phyloP scores from a whole-genome alignment of 202 grass and related monocot species.

The Elaeis oleifera region DNA sequence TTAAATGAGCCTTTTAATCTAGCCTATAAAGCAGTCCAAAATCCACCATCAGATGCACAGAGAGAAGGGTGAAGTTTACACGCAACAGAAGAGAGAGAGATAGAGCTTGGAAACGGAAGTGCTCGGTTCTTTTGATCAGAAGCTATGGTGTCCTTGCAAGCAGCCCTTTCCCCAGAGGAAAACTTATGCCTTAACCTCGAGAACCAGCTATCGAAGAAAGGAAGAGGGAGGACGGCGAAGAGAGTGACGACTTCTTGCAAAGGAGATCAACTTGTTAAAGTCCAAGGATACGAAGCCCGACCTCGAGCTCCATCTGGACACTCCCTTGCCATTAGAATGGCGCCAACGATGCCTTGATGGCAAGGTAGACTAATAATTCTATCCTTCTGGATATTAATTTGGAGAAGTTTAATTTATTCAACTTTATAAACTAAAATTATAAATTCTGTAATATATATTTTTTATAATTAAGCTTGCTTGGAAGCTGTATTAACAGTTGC shows the following conservation, averaged over 20 bases:
- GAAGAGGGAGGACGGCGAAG: not conserved
- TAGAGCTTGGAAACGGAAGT: not conserved
- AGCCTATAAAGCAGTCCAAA: conserved; percentile 4
- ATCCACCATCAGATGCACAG: not conserved
- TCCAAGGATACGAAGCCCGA: not conserved
- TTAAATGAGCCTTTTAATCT: conserved; percentile 6
- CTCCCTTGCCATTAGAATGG: conserved; percentile 8
- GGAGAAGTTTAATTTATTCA: no score
- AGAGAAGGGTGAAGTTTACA: no score
- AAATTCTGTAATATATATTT: no score
- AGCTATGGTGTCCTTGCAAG: conserved; percentile 14
- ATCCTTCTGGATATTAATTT: no score
- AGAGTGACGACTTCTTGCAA: not conserved
- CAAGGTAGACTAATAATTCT: not conserved
- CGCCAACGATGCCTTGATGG: conserved; percentile 14
- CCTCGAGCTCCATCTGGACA: conserved; percentile 1
- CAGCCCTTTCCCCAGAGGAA: conserved; percentile 3
- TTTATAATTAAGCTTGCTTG: not conserved
- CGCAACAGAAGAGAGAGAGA: not conserved
- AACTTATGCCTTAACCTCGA: not conserved
- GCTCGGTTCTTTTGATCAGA: not conserved
- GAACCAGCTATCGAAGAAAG: conserved; percentile 3
- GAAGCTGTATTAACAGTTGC: not conserved
- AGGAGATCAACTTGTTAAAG: not conserved
- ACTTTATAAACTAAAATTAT: no score